phyloP scores from a whole-genome alignment of 768 basidiomycete genomes.

The Tephrocybe sp. region DNA sequence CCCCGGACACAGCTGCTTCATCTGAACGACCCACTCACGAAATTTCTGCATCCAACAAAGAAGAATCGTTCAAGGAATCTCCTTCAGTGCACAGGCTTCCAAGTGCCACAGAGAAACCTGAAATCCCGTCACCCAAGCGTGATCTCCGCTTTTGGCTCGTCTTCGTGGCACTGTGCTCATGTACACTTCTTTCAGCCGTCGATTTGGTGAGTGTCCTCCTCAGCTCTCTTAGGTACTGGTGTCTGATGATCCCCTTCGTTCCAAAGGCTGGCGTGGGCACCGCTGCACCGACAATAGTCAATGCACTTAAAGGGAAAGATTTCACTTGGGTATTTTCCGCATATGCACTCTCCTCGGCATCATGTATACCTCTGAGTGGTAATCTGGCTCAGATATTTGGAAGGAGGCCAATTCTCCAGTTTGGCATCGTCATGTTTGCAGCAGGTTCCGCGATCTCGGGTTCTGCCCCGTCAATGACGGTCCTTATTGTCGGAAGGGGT shows the following conservation, averaged over 20 bases:
- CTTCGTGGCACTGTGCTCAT: conserved; percentile 9
- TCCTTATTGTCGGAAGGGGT: conserved; percentile 37
- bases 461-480: conserved; percentile 5
- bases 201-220: conserved; percentile 7
- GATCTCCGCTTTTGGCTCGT: conserved; percentile 13
- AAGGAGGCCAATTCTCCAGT: conserved; percentile 2
- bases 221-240: not conserved
- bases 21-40: too few relatives aligned
- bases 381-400: conserved; percentile 28
- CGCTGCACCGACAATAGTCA: conserved; percentile 29
- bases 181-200: conserved; percentile 7
- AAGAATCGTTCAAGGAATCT: too few relatives aligned
- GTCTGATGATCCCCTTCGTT: not conserved
- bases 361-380: conserved; percentile 31
- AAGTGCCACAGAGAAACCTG: not conserved
- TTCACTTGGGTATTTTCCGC: conserved; percentile 28
- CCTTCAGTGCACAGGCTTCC: not conserved
- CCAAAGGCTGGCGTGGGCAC: conserved; percentile 25
- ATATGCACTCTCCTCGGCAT: conserved; percentile 27
- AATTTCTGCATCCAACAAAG: too few relatives aligned
- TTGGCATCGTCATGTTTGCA: conserved; percentile 9
- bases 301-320: conserved; percentile 24
- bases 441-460: conserved; percentile 7
- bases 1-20: too few relatives aligned
- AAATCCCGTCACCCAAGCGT: conserved; percentile 1